Base-by-base conservation (phyloP, 495 filamentous ascomycete genomes). In the Aspergillus sparsus region DNA sequence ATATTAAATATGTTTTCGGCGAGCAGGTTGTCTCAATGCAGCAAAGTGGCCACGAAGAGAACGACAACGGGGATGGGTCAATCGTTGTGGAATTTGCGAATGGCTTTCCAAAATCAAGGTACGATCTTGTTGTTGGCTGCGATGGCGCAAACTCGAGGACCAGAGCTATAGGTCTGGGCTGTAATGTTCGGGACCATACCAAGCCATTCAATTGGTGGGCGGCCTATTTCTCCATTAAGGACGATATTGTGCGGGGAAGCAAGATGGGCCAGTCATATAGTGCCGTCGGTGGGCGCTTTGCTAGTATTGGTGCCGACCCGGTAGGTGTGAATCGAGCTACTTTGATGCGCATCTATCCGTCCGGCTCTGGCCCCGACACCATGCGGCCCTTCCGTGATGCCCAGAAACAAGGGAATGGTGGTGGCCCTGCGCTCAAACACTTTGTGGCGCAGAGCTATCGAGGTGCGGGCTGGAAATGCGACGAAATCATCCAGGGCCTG, bases 61-160 rank as follows among this genome's bases (percentile, higher is more conserved):
- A n/a, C n/a, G n/a, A n/a, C n/a, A n/a, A n/a, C n/a, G n/a, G n/a
- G n/a, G n/a, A 74, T 46, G 72, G 65, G 1, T 69, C 71, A n/a
- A 54, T 77, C 16, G 61, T 35, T 31, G 71, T 76, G 41, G 68
- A 78, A 21, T 77, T 78, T 45, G 57, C 61, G 41, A 75, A 72
- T 45, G 69, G 74, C 41, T 54, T 60, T 9, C 63, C 72, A 15
- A 63, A 68, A 13, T 54, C 76, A 37, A 63, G 75, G 47, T 82
- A 68, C 61, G 80, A 82, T 61, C 69, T 83, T 18, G 72, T 83
- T 34, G 71, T 82, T 37, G 79, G 73, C 47, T 77, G 74, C 44
- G 80, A 83, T 61, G 80, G 80, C 12, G 70, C 73, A 5, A 78
- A 70, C 5, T 83, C 80, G 35, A 67, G 78, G 32, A 81, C 79